A percentile compares a stretch with the other conserved stretches of the same genome.
Conservation (phyloP, 2,329 filamentous ascomycete species). For the Fusarium pilosicola region DNA sequence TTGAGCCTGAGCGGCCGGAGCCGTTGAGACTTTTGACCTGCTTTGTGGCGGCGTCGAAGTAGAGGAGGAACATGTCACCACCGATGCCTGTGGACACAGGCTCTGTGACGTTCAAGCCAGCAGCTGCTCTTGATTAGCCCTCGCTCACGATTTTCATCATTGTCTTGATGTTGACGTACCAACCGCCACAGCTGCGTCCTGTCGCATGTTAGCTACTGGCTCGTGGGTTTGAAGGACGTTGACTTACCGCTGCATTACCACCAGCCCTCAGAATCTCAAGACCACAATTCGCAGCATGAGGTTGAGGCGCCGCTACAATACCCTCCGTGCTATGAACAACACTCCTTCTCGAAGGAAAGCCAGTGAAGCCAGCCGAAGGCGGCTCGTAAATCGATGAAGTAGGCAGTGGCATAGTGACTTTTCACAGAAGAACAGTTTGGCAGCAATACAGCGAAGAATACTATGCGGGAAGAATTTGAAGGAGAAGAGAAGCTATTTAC, state of each 20-base stretch:
- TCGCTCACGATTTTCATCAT: fast-evolving
- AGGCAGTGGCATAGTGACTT: slow-evolving; percentile 35
- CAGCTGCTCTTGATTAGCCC: slow-evolving; percentile 63
- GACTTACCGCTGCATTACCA: slow-evolving; percentile 85
- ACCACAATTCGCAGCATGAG: slow-evolving; percentile 88
- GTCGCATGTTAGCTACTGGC: not conserved
- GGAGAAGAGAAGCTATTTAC: too few species aligned
- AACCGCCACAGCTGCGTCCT: slow-evolving; percentile 97
- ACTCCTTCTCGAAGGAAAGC: slow-evolving; percentile 83
- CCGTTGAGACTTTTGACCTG: slow-evolving; percentile 90
- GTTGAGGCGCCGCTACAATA: slow-evolving; percentile 90
- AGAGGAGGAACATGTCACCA: slow-evolving; percentile 96
- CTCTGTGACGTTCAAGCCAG: slow-evolving; percentile 92
- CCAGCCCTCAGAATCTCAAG: slow-evolving; percentile 85
- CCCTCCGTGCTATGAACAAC: slow-evolving; percentile 94
- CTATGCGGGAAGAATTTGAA: too few species aligned
- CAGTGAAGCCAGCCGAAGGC: slow-evolving; percentile 62
- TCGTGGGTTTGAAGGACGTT: fast-evolving
- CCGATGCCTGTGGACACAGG: slow-evolving; percentile 94
- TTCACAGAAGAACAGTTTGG: too few species aligned
- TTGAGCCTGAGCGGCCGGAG: slow-evolving; percentile 82
- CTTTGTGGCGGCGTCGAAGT: slow-evolving; percentile 84
- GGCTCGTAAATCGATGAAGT: slow-evolving; percentile 59
- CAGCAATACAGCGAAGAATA: too few species aligned
- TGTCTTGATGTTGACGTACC: slow-evolving; percentile 59